Percentiles rank a stretch among this genome's conserved stretches.
Conservation (phyloP, 805 yeast species). For the Saturnispora silvae region DNA sequence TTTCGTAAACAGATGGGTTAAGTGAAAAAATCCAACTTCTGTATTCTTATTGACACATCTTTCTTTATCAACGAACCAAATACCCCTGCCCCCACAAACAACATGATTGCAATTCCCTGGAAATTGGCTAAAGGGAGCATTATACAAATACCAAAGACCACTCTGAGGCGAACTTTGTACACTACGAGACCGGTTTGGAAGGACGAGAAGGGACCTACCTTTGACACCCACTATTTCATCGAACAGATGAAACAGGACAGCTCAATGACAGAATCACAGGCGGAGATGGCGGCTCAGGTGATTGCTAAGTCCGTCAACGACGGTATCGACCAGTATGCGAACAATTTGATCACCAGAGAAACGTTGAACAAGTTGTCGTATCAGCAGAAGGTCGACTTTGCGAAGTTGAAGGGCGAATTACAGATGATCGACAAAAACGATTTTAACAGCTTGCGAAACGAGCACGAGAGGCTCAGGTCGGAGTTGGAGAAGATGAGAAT, state of each 20-base stretch:
- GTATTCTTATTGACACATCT: too few species aligned
- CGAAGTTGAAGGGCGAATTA: constrained; percentile 84
- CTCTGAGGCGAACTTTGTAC: constrained; percentile 3
- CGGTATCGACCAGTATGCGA: constrained; percentile 64
- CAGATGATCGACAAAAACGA: constrained; percentile 83
- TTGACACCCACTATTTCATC: constrained; percentile 70
- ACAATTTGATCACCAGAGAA: constrained; percentile 77
- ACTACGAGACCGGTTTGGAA: too few species aligned
- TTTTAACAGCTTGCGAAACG: constrained; percentile 69
- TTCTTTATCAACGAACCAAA: too few species aligned
- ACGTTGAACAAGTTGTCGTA: constrained; percentile 75
- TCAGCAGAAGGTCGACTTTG: constrained; percentile 94
- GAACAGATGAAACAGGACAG: constrained; percentile 47
- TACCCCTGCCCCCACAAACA: too few species aligned
- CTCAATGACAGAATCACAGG: constrained; percentile 68
- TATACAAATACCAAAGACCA: background rate
- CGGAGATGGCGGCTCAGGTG: constrained; percentile 67
- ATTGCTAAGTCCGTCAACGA: constrained; percentile 69
- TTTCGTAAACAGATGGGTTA: too few species aligned
- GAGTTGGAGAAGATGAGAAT: constrained; percentile 83
- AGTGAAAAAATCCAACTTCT: too few species aligned
- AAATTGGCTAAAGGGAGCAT: too few species aligned
- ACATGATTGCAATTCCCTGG: too few species aligned
- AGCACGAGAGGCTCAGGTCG: constrained; percentile 73
- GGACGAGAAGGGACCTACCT: constrained; percentile 27